Evolutionary conservation across 495 filamentous ascomycete genomes (phyloP), one percentile per base, ranked within the genome.

Genomic region (Diplogelasinospora grovesii): DNA sequence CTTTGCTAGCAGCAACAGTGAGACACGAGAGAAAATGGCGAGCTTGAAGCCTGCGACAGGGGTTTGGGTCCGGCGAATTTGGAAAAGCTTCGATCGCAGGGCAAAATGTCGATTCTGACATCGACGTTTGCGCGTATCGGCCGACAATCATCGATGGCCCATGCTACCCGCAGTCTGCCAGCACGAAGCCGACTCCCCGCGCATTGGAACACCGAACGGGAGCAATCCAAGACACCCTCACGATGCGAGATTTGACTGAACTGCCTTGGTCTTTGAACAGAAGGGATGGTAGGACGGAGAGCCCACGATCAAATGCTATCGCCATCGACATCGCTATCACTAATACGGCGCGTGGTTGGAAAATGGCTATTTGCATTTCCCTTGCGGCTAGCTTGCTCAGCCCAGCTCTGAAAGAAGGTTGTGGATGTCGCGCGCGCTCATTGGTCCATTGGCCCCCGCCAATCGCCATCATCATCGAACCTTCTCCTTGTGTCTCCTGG

Each of bases 401-500:
- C 30, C 51, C 48, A 25, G 19, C 18, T 36, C 35, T 15, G 40
- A 40, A 48, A 55, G 34, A 48, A 41, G 39, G 45, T 28, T 29
- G 47, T 43, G 45, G 50, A 36, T 18, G 41, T 14, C 18, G 15
- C 14, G 27, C 24, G 11, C 13, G 16, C 25, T 50, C 39, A 59
- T 61, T 61, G 58, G 58, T 25, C 18, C 31, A 36, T 18, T 16
- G 11, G 38, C 46, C 45, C 49, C 45, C 21, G 44, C 14, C 22
- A 37, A 3, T 21, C n/a, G n/a, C 48, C 43, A 36, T 46, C 37
- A 46, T 22, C 41, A 57, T 60, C 54, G 51, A 57, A 60, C 52
- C 51, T 62, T 60, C 60, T 60, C 47, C 56, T 52, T 54, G 48
- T 52, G 51, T 36, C 48, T 53, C 45, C 35, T 41, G 41, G 44